Percentiles rank a stretch among this genome's conserved stretches.
phyloP scores from a whole-genome alignment of 805 yeast genomes.

The Kuraishia ogatae region DNA sequence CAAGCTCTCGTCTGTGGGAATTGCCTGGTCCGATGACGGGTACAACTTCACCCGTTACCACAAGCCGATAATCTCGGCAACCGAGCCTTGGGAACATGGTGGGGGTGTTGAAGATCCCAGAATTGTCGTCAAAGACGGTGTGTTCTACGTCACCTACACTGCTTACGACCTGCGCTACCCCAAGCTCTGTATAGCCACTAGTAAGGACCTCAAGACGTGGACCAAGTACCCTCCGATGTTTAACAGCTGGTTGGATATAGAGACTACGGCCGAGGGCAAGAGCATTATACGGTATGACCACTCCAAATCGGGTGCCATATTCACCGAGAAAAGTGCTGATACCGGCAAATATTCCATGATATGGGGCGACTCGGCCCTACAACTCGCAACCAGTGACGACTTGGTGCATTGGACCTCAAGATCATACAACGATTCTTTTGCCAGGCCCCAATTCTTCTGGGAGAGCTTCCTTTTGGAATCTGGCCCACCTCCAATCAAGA shows the following conservation, averaged over 20 bases:
- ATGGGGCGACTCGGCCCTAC: conserved; percentile 1
- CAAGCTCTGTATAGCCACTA: background rate
- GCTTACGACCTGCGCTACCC: background rate
- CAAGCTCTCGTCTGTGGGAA: background rate
- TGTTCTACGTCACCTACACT: conserved; percentile 1
- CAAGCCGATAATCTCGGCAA: background rate
- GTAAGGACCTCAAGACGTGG: background rate
- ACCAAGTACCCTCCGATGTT: conserved; percentile 1
- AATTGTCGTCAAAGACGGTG: background rate
- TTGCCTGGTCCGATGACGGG: conserved; percentile 1
- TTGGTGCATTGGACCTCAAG: background rate
- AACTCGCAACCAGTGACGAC: background rate
- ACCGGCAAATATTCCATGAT: background rate
- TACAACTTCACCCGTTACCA: background rate
- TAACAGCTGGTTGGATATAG: background rate
- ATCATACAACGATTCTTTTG: background rate
- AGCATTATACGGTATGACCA: background rate
- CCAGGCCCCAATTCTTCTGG: background rate
- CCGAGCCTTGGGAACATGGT: conserved; percentile 1
- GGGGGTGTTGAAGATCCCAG: conserved; percentile 2
- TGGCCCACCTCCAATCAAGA: conserved; percentile 1
- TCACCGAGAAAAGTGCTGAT: background rate
- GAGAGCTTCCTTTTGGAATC: conserved; percentile 1
- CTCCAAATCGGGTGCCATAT: conserved; percentile 1
- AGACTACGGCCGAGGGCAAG: background rate